phyloP scores from a whole-genome alignment of 1,284 basidiomycete species.

The Marasmius fiardii region DNA sequence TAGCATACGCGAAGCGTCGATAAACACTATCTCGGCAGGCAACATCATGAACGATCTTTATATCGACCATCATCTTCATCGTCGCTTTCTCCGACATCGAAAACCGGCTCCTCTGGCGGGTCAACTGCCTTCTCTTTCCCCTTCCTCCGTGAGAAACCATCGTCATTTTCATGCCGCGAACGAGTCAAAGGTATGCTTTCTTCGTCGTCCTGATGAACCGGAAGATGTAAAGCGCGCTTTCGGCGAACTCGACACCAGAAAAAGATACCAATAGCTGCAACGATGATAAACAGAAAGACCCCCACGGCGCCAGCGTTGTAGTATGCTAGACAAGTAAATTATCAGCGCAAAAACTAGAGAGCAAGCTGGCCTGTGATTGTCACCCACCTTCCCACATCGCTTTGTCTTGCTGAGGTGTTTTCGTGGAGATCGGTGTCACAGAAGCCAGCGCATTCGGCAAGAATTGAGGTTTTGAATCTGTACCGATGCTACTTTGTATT shows the following conservation, averaged over 20 bases:
- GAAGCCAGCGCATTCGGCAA: conserved; percentile 40
- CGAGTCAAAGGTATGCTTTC: conserved; percentile 44
- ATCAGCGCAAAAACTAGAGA: not conserved
- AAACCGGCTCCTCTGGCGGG: conserved; percentile 34
- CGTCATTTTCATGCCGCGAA: conserved; percentile 16
- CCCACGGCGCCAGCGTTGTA: conserved; percentile 91
- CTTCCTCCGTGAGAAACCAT: conserved; percentile 27
- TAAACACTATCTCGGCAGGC: not conserved
- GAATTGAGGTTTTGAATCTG: conserved; percentile 58
- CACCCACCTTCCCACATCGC: conserved; percentile 81
- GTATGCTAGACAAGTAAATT: conserved; percentile 52
- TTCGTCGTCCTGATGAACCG: conserved; percentile 30
- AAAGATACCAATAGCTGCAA: conserved; percentile 67
- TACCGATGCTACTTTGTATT: conserved; percentile 77
- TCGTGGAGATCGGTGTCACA: conserved; percentile 33
- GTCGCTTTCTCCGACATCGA: conserved; percentile 44
- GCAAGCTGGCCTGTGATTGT: not conserved
- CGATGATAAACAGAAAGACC: conserved; percentile 76
- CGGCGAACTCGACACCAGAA: conserved; percentile 70
- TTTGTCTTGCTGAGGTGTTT: conserved; percentile 70
- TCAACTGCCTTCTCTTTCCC: conserved; percentile 39
- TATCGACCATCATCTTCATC: conserved; percentile 36
- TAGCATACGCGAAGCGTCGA: not conserved
- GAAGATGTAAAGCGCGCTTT: conserved; percentile 40
- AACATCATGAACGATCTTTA: conserved; percentile 12